Conservation (phyloP, 1,284 basidiomycete genomes). For the Malassezia psittaci region DNA sequence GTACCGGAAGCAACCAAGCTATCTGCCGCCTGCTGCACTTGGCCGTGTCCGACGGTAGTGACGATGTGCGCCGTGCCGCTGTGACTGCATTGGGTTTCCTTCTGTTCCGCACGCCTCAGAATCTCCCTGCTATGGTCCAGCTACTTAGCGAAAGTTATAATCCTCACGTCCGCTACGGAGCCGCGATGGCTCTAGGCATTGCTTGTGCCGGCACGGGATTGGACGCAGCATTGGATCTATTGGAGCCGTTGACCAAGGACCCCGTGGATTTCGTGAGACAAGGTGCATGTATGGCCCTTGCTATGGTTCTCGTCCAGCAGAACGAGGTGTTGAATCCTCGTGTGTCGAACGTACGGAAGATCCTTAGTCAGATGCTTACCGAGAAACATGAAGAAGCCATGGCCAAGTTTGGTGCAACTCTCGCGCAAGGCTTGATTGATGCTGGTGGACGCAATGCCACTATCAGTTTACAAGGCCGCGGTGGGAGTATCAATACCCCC, state of each 20-base stretch:
- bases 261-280: conserved; percentile 47
- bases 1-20: conserved; percentile 46
- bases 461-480: conserved; percentile 40
- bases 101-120: conserved; percentile 47
- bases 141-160: conserved; percentile 48
- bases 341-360: conserved; percentile 35
- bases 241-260: conserved; percentile 47
- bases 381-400: conserved; percentile 48
- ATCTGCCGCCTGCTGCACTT: conserved; percentile 43
- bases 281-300: conserved; percentile 43
- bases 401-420: conserved; percentile 47
- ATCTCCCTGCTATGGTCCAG: conserved; percentile 46
- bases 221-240: conserved; percentile 43
- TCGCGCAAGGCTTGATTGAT: conserved; percentile 44
- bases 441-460: conserved; percentile 47
- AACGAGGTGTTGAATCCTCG: conserved; percentile 46
- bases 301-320: conserved; percentile 46
- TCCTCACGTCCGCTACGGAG: conserved; percentile 46
- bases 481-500: conserved; percentile 42
- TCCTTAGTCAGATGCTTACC: conserved; percentile 39
- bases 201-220: conserved; percentile 46
- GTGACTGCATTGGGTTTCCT: conserved; percentile 45
- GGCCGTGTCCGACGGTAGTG: conserved; percentile 46
- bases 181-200: conserved; percentile 46
- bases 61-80: conserved; percentile 46